Evolutionary conservation across 768 basidiomycete species (phyloP), one percentile per base, ranked within the genome.

Genomic region (Mycena venus): DNA sequence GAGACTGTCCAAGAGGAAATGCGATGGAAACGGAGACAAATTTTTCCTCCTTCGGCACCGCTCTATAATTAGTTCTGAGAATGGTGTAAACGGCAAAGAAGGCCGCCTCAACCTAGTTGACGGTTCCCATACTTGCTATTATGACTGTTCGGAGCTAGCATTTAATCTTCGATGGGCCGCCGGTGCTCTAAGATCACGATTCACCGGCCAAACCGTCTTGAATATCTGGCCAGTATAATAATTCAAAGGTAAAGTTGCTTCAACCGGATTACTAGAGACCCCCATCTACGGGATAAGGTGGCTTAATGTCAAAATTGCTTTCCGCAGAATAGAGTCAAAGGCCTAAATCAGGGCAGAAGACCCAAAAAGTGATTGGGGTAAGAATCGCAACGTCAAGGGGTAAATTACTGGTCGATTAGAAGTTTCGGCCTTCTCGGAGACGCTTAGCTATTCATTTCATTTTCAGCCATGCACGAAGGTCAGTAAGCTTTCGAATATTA

Each of bases 41-140:
- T n/a, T 38, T 47, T n/a, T 12, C 21, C 36, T 19, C 56, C 25
- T 62, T 63, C 51, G 61, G 60, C 60, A 63, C 59, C 59, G 68
- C 68, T n/a, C 8, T 17, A 31, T 19, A 32, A 58, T 44, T 58
- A 59, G 9, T 67, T 5, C 5, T 29, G 19, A 19, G 19, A 40
- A 31, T 42, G 55, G 12, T 32, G 40, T 68, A 68, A 6, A 38
- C 38, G 34, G 64, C 1, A 29, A n/a, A 53, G 32, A 15, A 47
- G 40, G n/a, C 25, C 6, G n/a, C 58, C 42, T 42, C 9, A 42
- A 42, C 42, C 42, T 64, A 49, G 42, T 11, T 40, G 40, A 27
- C 63, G 32, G 36, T 66, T 27, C 36, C n/a, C 25, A 19, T 36
- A 42, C 51, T 7, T 51, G 38, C 6, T 11, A 25, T 3, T 31